Evolutionary conservation across 106 monocot genomes (phyloP), one percentile per base, ranked within the genome.

Genomic region (Phalaenopsis aphrodite): DNA sequence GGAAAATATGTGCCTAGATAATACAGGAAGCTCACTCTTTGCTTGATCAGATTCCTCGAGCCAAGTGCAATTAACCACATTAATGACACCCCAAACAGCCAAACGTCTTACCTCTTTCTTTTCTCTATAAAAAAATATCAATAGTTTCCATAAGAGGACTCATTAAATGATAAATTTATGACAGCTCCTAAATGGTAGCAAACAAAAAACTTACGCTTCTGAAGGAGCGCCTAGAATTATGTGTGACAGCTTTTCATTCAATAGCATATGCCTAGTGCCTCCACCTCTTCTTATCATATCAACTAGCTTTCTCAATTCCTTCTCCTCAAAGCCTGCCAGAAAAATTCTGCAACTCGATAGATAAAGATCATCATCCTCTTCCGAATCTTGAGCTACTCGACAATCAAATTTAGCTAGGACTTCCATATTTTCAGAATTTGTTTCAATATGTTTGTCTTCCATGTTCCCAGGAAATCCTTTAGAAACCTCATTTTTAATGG

Each of bases 211-310:
- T 84, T 86, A 98, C 98, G 52, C 81, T 45, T 92, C 98, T 74
- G 94, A 90, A 46, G 98, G 98, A 52, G 87, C 18, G n/a, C 98
- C 98, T 52, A 92, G 39, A 78, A 98, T 72, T 78, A 98, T 91
- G 87, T 98, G 98, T 24, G 98, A 94, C 79, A 98, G 80, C 71
- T 77, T 94, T 84, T 94, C 94, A 81, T 81, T 98, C 77, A 92
- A 79, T 46, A 83, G 68, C 78, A 89, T 82, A 85, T 91, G 86
- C 49, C 98, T 87, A 75, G 92, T 83, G 37, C 98, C 98, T 17
- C 94, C 98, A 80, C 98, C 94, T 81, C 83, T 98, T 41, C 92
- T 86, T 83, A 98, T 91, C 87, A 98, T 87, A 75, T 47, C 77
- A 21, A 94, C 87, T 75, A 92, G 78, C 48, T 75, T 92, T 76